A percentile compares a stretch with the other conserved stretches of the same genome.
Conservation (phyloP, 345 rosid species). For the Aquilaria yunnanensis region DNA sequence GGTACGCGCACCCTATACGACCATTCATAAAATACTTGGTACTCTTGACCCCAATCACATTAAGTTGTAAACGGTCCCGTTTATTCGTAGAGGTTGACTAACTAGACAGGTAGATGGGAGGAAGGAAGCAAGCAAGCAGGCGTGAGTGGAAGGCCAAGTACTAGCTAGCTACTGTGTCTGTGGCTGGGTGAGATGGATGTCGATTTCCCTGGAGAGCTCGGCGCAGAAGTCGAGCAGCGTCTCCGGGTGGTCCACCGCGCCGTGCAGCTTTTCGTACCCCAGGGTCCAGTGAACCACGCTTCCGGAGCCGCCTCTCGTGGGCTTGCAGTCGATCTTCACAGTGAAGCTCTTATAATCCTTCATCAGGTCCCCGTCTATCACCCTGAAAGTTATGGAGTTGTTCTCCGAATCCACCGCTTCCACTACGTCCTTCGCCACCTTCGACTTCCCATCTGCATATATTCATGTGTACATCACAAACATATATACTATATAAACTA, state of each 20-base stretch:
- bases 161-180: too few species aligned
- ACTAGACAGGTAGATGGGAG: too few species aligned
- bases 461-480: too few species aligned
- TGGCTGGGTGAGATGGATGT: conserved; percentile 11
- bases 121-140: too few species aligned
- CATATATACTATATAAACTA: too few species aligned
- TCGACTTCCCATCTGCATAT: conserved; percentile 16
- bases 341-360: conserved; percentile 23
- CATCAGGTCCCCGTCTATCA: conserved; percentile 29
- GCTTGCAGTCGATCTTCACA: conserved; percentile 8
- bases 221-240: conserved; percentile 4
- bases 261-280: conserved; percentile 24
- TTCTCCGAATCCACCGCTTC: conserved; percentile 29
- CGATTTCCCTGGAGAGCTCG: conserved; percentile 16
- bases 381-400: conserved; percentile 18
- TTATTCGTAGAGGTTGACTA: too few species aligned
- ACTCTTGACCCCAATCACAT: too few species aligned
- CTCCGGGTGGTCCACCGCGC: conserved; percentile 11
- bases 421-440: conserved; percentile 18
- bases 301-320: conserved; percentile 3
- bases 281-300: conserved; percentile 22
- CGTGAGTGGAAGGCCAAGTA: too few species aligned
- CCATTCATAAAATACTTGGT: too few species aligned
- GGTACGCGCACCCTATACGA: too few species aligned
- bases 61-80: too few species aligned